Conservation (phyloP, 192 early-diverging fungal species). For the Backusella tarrabulga region DNA sequence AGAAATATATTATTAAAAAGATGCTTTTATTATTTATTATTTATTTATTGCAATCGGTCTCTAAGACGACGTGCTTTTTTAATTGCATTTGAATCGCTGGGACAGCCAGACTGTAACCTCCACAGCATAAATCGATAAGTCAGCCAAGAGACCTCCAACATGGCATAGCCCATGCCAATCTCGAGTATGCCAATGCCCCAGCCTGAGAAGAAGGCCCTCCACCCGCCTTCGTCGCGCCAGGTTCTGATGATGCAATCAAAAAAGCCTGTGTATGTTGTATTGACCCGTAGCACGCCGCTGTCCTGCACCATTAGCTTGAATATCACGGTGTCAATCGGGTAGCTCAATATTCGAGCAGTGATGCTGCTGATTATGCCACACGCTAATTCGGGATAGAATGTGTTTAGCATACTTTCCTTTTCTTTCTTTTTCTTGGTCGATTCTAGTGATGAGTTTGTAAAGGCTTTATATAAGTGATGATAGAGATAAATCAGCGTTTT, state of each 20-base stretch:
- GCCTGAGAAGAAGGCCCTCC: slow-evolving; percentile 29
- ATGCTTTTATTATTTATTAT: no score
- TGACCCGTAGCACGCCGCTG: slow-evolving; percentile 34
- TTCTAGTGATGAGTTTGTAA: background rate
- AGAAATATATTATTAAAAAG: background rate
- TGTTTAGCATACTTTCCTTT: slow-evolving; percentile 31
- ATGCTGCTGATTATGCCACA: slow-evolving; percentile 48
- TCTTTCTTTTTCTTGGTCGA: background rate
- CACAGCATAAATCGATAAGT: slow-evolving; percentile 12
- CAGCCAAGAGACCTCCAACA: slow-evolving; percentile 44
- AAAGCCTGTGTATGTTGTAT: slow-evolving; percentile 38
- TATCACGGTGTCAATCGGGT: slow-evolving; percentile 48
- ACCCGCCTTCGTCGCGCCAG: slow-evolving; percentile 29
- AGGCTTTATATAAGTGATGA: slow-evolving; percentile 6
- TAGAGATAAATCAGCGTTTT: slow-evolving; percentile 25
- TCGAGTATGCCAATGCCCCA: slow-evolving; percentile 39
- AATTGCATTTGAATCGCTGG: slow-evolving; percentile 7
- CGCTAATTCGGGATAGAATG: slow-evolving; percentile 52
- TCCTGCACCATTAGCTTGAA: slow-evolving; percentile 47
- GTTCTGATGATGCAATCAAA: slow-evolving; percentile 40
- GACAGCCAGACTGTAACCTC: background rate
- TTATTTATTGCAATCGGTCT: background rate
- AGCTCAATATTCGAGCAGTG: slow-evolving; percentile 40
- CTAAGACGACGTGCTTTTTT: slow-evolving; percentile 11
- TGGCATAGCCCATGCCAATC: slow-evolving; percentile 38